These are phyloP conservation scores for Agroathelia rolfsii DNA, from an alignment of 1,284 basidiomycete genomes.

Conservation along the genomic window DNA sequence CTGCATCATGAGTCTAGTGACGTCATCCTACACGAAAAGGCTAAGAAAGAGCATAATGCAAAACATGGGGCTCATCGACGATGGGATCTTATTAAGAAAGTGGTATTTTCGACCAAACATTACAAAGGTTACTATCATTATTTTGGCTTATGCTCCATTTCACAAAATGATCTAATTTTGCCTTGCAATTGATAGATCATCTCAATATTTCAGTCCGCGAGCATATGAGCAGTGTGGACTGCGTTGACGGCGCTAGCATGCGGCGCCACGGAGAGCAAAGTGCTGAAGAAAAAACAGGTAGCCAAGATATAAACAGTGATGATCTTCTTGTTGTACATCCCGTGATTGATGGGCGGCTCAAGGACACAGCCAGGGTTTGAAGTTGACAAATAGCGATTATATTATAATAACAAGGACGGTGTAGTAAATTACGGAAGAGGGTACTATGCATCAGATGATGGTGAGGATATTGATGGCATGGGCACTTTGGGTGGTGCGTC, in stretches of 20 bases:
- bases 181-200: slow-evolving; percentile 29
- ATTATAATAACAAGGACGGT: slow-evolving; percentile 1
- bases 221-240: slow-evolving; percentile 73
- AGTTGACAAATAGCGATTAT: neutral
- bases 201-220: slow-evolving; percentile 53
- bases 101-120: too few relatives aligned
- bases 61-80: too few relatives aligned
- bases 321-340: slow-evolving; percentile 63
- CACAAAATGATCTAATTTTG: too few relatives aligned
- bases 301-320: slow-evolving; percentile 27
- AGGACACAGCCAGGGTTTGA: slow-evolving; percentile 42
- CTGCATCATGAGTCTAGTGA: slow-evolving; percentile 32
- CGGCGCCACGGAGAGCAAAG: slow-evolving; percentile 24
- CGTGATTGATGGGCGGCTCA: slow-evolving; percentile 62
- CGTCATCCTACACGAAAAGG: slow-evolving; percentile 34
- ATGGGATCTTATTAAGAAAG: too few relatives aligned
- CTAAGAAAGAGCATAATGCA: slow-evolving; percentile 20
- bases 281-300: slow-evolving; percentile 16
- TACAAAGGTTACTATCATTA: too few relatives aligned
- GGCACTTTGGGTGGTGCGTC: slow-evolving; percentile 33
- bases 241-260: slow-evolving; percentile 49
- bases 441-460: slow-evolving; percentile 2
- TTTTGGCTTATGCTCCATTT: too few relatives aligned
- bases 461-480: slow-evolving; percentile 19
- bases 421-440: neutral